Evolutionary conservation across 768 basidiomycete genomes (phyloP).

Genomic region (Lactifluus echinatus): DNA sequence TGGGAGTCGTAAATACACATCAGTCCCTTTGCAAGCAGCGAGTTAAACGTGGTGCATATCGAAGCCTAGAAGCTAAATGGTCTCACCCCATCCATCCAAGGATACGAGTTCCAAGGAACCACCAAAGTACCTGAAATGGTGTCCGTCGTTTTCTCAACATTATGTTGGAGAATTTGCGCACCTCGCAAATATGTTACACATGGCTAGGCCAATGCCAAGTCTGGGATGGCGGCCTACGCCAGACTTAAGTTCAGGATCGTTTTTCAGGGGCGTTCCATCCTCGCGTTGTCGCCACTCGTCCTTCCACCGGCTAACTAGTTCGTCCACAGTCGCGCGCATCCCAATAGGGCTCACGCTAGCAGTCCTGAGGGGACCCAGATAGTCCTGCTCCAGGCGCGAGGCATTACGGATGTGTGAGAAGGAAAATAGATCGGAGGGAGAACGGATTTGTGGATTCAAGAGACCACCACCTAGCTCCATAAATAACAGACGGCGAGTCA

Average conservation of each 20-base stretch:
- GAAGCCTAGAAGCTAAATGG: background rate
- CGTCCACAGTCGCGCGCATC: slow-evolving; percentile 69
- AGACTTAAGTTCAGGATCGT: slow-evolving; percentile 36
- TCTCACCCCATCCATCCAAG: slow-evolving; percentile 76
- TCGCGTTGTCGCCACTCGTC: slow-evolving; percentile 22
- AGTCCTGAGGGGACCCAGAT: slow-evolving; percentile 58
- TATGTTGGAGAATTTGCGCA: slow-evolving; percentile 27
- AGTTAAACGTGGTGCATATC: background rate
- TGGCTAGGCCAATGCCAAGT: slow-evolving; percentile 78
- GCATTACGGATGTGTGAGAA: slow-evolving; percentile 83
- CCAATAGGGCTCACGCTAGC: slow-evolving; percentile 54
- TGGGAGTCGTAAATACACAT: slow-evolving; percentile 73
- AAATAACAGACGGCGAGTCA: background rate
- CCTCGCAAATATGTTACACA: slow-evolving; percentile 86
- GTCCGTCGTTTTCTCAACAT: background rate
- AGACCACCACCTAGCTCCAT: slow-evolving; percentile 60
- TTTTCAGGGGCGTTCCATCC: slow-evolving; percentile 21
- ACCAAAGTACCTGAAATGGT: slow-evolving; percentile 61
- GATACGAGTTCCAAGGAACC: slow-evolving; percentile 73
- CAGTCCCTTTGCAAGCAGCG: slow-evolving; percentile 47
- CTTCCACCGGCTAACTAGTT: slow-evolving; percentile 56
- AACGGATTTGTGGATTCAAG: slow-evolving; percentile 40
- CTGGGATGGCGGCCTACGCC: slow-evolving; percentile 47
- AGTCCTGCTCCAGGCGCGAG: slow-evolving; percentile 53
- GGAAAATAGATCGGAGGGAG: slow-evolving; percentile 75